Base-by-base conservation (phyloP, 2,329 filamentous ascomycete species). In the Alternaria sp. region DNA sequence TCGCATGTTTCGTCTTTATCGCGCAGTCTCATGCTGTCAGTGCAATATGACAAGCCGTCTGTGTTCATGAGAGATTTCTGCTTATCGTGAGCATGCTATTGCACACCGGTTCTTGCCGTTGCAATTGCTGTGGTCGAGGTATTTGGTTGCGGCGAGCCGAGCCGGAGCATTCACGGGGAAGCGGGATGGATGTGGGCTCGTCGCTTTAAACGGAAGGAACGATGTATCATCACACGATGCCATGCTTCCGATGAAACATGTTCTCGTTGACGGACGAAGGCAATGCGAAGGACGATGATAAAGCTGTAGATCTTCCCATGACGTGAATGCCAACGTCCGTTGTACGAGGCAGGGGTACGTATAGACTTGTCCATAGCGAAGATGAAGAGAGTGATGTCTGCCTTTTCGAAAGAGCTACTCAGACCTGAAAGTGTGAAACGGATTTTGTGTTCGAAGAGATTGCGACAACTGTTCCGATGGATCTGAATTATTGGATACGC, bases 391-490 rank as follows among this genome's bases (percentile, higher is more conserved):
- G 2, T 7, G 5, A 7, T 3, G 25, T 50, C 12, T 30, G 6
- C 5, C 12, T 8, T 32, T 13, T 11, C 5, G 36, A 40, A 40
- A 40, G 36, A 40, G 36, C 36, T 40, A 3, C 2, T 17, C 36
- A 40, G n/a, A 11, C 9, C 36, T 6, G 36, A 11, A 40, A 17
- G 8, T 17, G n/a, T 40, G 0, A 11, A 40, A 40, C 5, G 19
- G 15, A 2, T 52, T 10, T n/a, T 12, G 10, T 1, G 6, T 2
- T 10, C 6, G 30, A 1, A 52, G 19, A 23, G 9, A 19, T 40
- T 3, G 9, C 36, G 21, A 25, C 0, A 6, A 1, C 9, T 21
- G 21, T 12, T 23, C 13, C 8, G 1, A 17, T 6, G 15, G 1
- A n/a, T 1, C 19, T 52, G 19, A 12, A 6, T 4, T 28, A 30